Evolutionary conservation across 202 grass and related monocot genomes (phyloP), one percentile per base, ranked within the genome.

Genomic region (Carex arenaria): DNA sequence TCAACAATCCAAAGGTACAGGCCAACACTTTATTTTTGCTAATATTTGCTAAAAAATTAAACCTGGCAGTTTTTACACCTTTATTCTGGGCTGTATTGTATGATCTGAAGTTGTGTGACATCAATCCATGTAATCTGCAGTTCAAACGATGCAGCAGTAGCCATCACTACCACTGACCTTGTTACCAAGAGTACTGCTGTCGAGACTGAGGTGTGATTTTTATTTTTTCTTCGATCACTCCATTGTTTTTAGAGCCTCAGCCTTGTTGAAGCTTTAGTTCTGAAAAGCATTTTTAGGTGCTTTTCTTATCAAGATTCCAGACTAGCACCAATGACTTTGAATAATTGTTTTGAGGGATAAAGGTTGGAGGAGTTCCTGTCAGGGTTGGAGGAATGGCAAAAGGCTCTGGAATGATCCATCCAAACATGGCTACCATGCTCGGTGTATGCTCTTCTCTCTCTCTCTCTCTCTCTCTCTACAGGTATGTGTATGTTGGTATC

Each of bases 361-460:
- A 98, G 95, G 86, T 98, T 83, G 87, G 90, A 87, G 95, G 95
- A 87, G 82, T 95, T 70, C 80, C 92, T 86, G 84, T 98, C 64
- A 98, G 84, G 80, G 87, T 98, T 80, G 95, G 95, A 78, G 95
- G 95, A 86, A 98, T 98, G 89, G 92, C 95, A 57, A 98, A 98
- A 90, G 95, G 95, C 89, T 98, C 95, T 42, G 95, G 95, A 80
- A 98, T 98, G 95, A 98, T 98, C 82, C 93, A 98, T 87, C 95
- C 95, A 78, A 98, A 98, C 79, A 98, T 98, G 95, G 95, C 95
- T 85, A 98, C 95, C 72, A 93, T 98, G 90, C 95, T 98, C 54
- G 86, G 92, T 87, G 95, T 95, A 95, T 87, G 85, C n/a, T 49
- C 57, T 69, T 51, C 55, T 65, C 72, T 67, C 59, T 73, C 49